Evolutionary conservation across 2,329 filamentous ascomycete species (phyloP), one percentile per base, ranked within the genome.

Genomic region (Paracoccidioides brasiliensis): DNA sequence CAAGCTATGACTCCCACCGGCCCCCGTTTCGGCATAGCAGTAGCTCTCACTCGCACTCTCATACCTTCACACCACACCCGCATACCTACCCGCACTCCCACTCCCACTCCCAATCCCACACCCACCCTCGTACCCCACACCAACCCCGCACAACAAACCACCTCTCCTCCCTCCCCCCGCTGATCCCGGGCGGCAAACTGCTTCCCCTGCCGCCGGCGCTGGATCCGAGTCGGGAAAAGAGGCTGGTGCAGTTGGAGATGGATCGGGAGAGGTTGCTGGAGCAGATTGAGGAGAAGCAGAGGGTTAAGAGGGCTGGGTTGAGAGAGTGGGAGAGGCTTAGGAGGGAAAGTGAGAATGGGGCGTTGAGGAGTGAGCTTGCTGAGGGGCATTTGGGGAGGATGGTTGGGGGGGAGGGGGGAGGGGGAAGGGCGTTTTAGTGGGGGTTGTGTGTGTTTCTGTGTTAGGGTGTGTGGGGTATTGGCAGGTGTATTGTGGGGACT

Each of bases 311-410:
- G 49, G 63, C 64, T 14, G 69, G 66, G 0, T 56, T 77, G 53
- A 69, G 68, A 54, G 74, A 77, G 40, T 78, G 75, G 75, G 73
- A 76, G 53, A 71, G 66, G 52, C 58, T 75, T 46, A 72, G 76
- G 57, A 65, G 74, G 37, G 75, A 78, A 62, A 75, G 69, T 56
- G 70, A 72, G 33, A 72, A 74, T 22, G 73, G 72, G 43, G 69
- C 70, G 2, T 60, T 60, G 46, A 75, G 71, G 59, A 76, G 73
- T 58, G 74, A 77, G 55, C 62, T 77, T 53, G 74, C 75, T 3
- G 75, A 77, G 58, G 67, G 70, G 1, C 72, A 76, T 63, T 59
- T 77, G 58, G 72, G 76, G 53, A 64, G 70, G 12, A 72, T 77
- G 64, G 69, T 72, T 12, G 73, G 74, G 57, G 67, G 68, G 9